Conservation (phyloP, 225 moss, liverwort and hornwort genomes). For the Neckera pumila region DNA sequence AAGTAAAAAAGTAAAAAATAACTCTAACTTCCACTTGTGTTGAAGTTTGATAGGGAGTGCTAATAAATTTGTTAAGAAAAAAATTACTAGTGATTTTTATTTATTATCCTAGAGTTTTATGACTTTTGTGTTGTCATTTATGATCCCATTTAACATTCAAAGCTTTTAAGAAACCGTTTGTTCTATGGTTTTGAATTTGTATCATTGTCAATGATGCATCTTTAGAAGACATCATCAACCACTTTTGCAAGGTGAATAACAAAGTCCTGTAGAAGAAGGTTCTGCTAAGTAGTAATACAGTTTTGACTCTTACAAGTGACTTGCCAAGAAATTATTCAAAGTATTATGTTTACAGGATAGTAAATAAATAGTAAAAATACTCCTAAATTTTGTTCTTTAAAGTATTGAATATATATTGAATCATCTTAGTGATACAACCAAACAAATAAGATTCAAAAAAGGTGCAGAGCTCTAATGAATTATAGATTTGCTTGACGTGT, state of each 20-base stretch:
- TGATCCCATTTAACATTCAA: no score
- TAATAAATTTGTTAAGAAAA: background rate
- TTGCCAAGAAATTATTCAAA: background rate
- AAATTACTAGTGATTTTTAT: background rate
- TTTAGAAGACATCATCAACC: background rate
- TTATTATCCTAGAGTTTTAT: background rate
- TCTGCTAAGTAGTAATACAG: background rate
- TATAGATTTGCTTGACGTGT: background rate
- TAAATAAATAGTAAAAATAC: background rate
- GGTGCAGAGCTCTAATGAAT: background rate
- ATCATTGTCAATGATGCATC: background rate
- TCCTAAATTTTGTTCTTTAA: background rate
- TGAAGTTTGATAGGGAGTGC: background rate
- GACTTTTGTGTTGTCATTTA: background rate
- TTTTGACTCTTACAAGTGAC: background rate
- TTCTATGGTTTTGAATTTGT: background rate
- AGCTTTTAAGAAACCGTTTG: background rate
- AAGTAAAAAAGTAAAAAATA: background rate
- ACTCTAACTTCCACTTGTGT: rapidly evolving
- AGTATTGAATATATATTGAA: background rate
- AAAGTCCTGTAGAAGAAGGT: background rate
- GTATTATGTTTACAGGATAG: rapidly evolving
- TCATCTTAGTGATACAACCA: background rate
- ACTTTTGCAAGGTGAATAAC: background rate
- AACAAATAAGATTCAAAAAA: background rate